Conservation (phyloP, 1,284 basidiomycete species). For the Hemileccinum hortonii region DNA sequence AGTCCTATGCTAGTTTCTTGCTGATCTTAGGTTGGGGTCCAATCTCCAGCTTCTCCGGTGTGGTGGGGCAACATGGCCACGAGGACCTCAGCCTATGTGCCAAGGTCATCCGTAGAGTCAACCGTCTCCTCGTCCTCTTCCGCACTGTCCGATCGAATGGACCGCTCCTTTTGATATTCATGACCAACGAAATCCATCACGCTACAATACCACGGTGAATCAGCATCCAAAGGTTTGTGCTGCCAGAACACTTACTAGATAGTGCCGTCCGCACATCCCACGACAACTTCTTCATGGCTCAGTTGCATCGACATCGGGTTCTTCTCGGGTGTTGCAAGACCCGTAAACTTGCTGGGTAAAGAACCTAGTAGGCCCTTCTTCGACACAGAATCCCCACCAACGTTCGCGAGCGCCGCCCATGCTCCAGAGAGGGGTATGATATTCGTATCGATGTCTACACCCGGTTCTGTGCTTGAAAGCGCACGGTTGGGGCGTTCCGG, state of each 20-base stretch:
- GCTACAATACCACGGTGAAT: slow-evolving; percentile 30
- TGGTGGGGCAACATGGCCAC: not conserved
- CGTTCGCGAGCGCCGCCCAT: slow-evolving; percentile 61
- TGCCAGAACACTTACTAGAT: slow-evolving; percentile 64
- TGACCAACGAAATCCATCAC: slow-evolving; percentile 62
- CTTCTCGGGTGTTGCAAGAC: slow-evolving; percentile 78
- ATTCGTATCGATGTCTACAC: slow-evolving; percentile 59
- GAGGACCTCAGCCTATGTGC: slow-evolving; percentile 7
- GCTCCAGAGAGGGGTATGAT: slow-evolving; percentile 64
- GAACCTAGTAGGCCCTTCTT: slow-evolving; percentile 59
- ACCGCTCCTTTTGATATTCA: slow-evolving; percentile 37
- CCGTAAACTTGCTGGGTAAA: slow-evolving; percentile 64
- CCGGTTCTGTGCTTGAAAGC: slow-evolving; percentile 24
- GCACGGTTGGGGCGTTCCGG: slow-evolving; percentile 16
- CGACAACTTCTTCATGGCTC: slow-evolving; percentile 82
- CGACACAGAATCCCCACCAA: slow-evolving; percentile 37
- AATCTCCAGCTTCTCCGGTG: too few species aligned
- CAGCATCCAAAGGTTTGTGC: not conserved
- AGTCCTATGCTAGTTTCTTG: too few species aligned
- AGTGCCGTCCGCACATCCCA: slow-evolving; percentile 84
- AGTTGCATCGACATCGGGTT: slow-evolving; percentile 88
- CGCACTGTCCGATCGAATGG: not conserved
- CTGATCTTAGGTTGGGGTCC: too few species aligned
- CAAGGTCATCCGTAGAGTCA: slow-evolving; percentile 16
- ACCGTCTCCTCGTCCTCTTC: slow-evolving; percentile 15